phyloP scores from a whole-genome alignment of 257 asterid genomes.

The Solanum verrucosum region DNA sequence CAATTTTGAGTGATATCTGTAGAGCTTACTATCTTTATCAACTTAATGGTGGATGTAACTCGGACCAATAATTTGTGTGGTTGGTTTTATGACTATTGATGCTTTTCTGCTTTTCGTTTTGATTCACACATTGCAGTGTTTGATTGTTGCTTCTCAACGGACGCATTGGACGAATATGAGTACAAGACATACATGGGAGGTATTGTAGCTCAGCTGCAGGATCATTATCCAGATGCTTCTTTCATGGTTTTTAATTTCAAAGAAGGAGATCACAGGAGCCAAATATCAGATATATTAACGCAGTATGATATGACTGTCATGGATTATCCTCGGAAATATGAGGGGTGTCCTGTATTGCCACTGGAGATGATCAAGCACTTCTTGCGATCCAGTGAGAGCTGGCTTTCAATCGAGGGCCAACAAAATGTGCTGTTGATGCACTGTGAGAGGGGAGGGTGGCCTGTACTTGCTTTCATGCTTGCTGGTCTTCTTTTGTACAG shows the following conservation, averaged over 20 bases:
- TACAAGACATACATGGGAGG: constrained; percentile 84
- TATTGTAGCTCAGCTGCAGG: constrained; percentile 94
- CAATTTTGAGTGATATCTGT: neutral
- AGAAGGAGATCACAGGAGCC: constrained; percentile 84
- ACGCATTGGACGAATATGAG: constrained; percentile 79
- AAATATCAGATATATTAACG: constrained; percentile 73
- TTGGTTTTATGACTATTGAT: neutral
- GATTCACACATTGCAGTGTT: constrained; percentile 46
- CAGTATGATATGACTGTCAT: constrained; percentile 96
- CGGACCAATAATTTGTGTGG: neutral
- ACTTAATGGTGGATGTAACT: neutral
- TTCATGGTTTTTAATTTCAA: constrained; percentile 98
- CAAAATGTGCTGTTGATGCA: constrained; percentile 94
- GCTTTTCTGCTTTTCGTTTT: neutral
- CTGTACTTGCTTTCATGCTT: constrained; percentile 97
- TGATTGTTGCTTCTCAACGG: constrained; percentile 97
- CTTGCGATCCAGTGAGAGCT: constrained; percentile 95
- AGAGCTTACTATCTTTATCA: neutral
- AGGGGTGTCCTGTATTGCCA: constrained; percentile 84
- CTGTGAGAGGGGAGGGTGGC: constrained; percentile 99
- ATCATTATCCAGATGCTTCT: constrained; percentile 93
- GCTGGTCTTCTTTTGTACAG: constrained; percentile 96
- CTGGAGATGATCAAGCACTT: constrained; percentile 97
- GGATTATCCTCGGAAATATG: constrained; percentile 95
- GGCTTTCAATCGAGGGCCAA: constrained; percentile 97